These are phyloP conservation scores for Fomitiporia mediterranea DNA, from an alignment of 1,284 basidiomycete species.

Conservation along the genomic window DNA sequence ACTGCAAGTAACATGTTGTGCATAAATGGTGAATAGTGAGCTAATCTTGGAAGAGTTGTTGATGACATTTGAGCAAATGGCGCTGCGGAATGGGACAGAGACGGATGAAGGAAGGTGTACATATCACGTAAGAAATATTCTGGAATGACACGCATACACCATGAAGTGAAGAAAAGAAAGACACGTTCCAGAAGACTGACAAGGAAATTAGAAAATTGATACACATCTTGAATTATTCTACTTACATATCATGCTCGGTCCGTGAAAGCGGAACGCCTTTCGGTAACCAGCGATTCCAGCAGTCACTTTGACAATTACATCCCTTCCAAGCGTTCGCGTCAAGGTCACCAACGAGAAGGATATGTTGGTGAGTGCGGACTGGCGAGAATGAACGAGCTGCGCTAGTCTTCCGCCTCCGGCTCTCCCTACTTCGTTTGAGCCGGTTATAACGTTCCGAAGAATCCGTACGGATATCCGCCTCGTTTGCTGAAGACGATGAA, in stretches of 20 bases:
- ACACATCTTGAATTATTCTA: neutral
- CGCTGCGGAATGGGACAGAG: constrained; percentile 34
- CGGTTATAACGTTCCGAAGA: neutral
- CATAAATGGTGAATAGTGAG: constrained; percentile 66
- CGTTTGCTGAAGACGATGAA: neutral
- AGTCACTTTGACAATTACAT: constrained; percentile 24
- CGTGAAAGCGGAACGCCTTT: constrained; percentile 40
- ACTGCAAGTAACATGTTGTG: constrained; percentile 64
- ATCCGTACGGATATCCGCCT: constrained; percentile 30
- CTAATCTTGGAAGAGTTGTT: constrained; percentile 38
- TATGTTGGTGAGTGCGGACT: constrained; percentile 1
- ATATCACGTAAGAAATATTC: constrained; percentile 58
- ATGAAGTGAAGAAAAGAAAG: constrained; percentile 58
- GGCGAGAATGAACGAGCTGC: neutral
- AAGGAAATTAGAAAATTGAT: neutral
- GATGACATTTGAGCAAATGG: constrained; percentile 25
- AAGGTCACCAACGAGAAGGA: constrained; percentile 7
- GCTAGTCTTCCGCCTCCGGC: constrained; percentile 1
- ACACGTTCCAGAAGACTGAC: constrained; percentile 47
- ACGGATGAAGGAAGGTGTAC: constrained; percentile 47
- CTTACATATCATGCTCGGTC: constrained; percentile 45
- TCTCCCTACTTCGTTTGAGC: constrained; percentile 4
- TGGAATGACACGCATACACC: constrained; percentile 43
- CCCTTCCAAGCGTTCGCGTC: constrained; percentile 13
- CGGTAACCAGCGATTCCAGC: constrained; percentile 55